Evolutionary conservation across 2,329 filamentous ascomycete species (phyloP), one percentile per base, ranked within the genome.

Genomic region (Metarhizium album): DNA sequence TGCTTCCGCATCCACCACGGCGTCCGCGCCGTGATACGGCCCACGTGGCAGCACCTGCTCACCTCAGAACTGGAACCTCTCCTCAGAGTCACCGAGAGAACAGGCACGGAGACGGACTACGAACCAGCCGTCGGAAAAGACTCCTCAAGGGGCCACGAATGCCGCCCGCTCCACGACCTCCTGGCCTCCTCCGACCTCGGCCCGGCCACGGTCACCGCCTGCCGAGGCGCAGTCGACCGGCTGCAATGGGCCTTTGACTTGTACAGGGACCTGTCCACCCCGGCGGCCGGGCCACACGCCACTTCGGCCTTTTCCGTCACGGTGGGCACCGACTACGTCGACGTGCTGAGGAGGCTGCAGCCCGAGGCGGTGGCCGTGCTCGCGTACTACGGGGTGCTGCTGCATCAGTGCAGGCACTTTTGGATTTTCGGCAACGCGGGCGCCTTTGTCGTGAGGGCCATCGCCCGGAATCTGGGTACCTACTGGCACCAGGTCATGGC

Each of bases 321-420:
- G 18, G 56, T 70, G 2, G 57, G 62, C 3, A 53, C 57, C 3
- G 63, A 63, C 16, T 72, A 65, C 46, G 58, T 68, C 40, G 62
- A 68, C 7, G 57, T 65, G 18, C 56, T 72, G 29, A 59, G 61
- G 16, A 62, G 64, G 27, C 57, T 64, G n/a, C 61, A 63, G 1
- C 68, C 70, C 0, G 70, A 71, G 46, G 70, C 70, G 7, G 60
- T 78, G 23, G 62, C 74, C 11, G 66, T 78, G 6, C 59, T 79
- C 22, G 74, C 72, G 5, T 69, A 77, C 55, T 76, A 75, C 52
- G 73, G 73, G 11, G 66, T 75, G 3, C 56, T 78, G 42, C 60
- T 77, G n/a, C 70, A 75, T 53, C 64, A 63, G 14, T 68, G 64
- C 40, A 61, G 67, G 8, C 53, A 58, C 4, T 59, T 63, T 35